These are phyloP conservation scores for Trichoderma asperelloides DNA, from an alignment of 495 filamentous ascomycete genomes.

Conservation along the genomic window DNA sequence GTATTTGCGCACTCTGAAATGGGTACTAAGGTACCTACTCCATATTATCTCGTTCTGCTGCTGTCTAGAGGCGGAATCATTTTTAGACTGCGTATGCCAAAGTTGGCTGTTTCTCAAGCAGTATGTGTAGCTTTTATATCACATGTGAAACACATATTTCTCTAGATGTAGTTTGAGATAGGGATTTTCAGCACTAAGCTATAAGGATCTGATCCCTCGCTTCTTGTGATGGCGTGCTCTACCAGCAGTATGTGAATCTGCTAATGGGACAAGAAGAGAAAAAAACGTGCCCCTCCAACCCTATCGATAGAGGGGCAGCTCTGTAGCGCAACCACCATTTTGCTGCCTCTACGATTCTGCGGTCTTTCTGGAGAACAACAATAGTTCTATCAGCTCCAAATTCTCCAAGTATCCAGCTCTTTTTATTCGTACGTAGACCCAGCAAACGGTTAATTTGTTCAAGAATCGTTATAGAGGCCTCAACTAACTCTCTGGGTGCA, in stretches of 20 bases:
- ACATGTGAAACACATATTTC: too few species aligned
- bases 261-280: slow-evolving; percentile 7
- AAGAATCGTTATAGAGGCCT: background rate
- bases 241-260: background rate
- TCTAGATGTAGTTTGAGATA: too few species aligned
- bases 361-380: background rate
- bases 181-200: background rate
- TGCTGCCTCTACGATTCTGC: background rate
- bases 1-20: too few species aligned
- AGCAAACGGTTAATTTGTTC: background rate
- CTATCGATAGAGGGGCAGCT: slow-evolving; percentile 4
- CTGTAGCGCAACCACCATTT: background rate
- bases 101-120: too few species aligned
- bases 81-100: too few species aligned
- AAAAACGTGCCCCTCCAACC: background rate
- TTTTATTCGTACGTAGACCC: background rate
- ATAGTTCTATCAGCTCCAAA: background rate
- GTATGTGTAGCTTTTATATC: too few species aligned
- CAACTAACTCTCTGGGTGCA: background rate
- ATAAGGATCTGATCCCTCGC: background rate
- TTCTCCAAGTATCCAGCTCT: background rate
- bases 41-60: too few species aligned
- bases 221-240: background rate
- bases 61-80: too few species aligned
- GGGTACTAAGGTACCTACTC: too few species aligned